Evolutionary conservation across 441 rosid genomes (phyloP), one percentile per base, ranked within the genome.

Genomic region (Croton setiger): DNA sequence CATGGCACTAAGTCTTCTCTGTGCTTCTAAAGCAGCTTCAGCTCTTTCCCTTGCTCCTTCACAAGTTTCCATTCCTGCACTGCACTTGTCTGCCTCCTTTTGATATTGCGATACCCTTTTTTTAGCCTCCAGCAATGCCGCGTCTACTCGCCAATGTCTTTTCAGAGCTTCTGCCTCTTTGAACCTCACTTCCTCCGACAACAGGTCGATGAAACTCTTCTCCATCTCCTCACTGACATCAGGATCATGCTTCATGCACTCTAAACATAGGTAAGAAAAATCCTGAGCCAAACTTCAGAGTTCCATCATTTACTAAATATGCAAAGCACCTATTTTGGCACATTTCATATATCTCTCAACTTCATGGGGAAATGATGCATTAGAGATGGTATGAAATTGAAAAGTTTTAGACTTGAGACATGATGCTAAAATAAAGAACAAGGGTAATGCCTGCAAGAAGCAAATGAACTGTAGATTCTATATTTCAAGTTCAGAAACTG

Each of bases 21-120:
- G 96, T 44, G 84, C 81, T 27, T 68, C 82, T 56, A 88, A 75
- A 23, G 88, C 82, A 7, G 71, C 81, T 71, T 87, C 96, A 0
- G 91, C 81, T 56, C 77, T 88, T 69, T 89, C 96, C 74, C 96
- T 82, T 11, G 95, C 93, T 75, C 74, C 96, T 78, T 92, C 98
- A 71, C 96, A 90, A 10, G 95, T 90, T 71, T 87, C 95, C 95
- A 92, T 90, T 41, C 96, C 98, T 0, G 89, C 83, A 75, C 81
- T 87, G 77, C 96, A 90, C 70, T 90, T 92, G 78, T 92, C 98
- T 9, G 96, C 96, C 68, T 90, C 96, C 74, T 92, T 90, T 62
- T 87, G 96, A 75, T 83, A 92, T 72, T 87, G 90, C 0, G 98
- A 92, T 35, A 90, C 75, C 66, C 86, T 56, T 83, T 90, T 92